These are phyloP conservation scores for Globisporangium canariense DNA, from an alignment of 352 stramenopile species.

Conservation along the genomic window DNA sequence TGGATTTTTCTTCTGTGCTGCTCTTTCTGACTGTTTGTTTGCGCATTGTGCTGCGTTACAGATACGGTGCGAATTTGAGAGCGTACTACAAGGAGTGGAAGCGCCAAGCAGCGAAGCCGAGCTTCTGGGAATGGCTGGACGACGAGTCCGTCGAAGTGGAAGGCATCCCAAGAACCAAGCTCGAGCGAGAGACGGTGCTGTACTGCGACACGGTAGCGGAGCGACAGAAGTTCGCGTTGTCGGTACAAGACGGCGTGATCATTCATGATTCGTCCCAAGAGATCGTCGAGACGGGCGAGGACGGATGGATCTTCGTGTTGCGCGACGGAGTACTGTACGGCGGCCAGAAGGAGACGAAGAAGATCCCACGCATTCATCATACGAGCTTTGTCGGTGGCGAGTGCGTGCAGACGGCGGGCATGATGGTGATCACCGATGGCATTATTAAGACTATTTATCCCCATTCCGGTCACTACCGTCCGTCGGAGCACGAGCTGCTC, in stretches of 20 bases:
- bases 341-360: constrained; percentile 92
- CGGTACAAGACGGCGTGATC: constrained; percentile 61
- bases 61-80: constrained; percentile 96
- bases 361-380: constrained; percentile 95
- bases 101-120: constrained; percentile 66
- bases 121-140: constrained; percentile 89
- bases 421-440: constrained; percentile 93
- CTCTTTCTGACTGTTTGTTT: neutral
- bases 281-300: constrained; percentile 88
- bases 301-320: constrained; percentile 97
- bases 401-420: constrained; percentile 94
- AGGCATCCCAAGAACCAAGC: constrained; percentile 87
- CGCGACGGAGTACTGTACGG: constrained; percentile 94
- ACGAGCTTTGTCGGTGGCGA: constrained; percentile 97
- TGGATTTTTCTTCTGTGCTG: neutral
- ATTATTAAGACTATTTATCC: constrained; percentile 93
- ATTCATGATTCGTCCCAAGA: constrained; percentile 57
- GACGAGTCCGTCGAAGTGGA: constrained; percentile 84
- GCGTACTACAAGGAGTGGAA: constrained; percentile 98
- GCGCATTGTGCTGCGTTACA: constrained; percentile 24
- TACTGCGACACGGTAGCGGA: constrained; percentile 92
- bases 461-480: constrained; percentile 97
- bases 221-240: constrained; percentile 88
- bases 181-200: constrained; percentile 94
- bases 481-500: constrained; percentile 93